Evolutionary conservation across 768 basidiomycete genomes (phyloP).

Genomic region (Polyporus arcularius): DNA sequence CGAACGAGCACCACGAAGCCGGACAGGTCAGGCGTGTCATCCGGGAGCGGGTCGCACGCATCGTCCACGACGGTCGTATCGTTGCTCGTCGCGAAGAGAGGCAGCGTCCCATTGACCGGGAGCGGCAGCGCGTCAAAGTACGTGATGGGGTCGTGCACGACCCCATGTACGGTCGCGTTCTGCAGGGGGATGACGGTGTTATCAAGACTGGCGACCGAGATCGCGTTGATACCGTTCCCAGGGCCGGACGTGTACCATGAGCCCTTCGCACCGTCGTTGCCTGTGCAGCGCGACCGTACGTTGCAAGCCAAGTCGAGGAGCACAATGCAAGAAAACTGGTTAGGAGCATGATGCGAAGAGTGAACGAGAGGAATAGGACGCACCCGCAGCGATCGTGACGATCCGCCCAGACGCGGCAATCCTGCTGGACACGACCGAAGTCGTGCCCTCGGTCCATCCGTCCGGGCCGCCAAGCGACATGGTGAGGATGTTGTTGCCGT

Average conservation of each 20-base stretch:
- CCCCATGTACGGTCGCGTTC: constrained; percentile 52
- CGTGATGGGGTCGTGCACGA: constrained; percentile 47
- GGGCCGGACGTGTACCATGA: constrained; percentile 62
- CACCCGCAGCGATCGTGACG: constrained; percentile 66
- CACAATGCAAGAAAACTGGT: neutral
- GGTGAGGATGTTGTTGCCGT: constrained; percentile 63
- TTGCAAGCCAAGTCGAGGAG: neutral
- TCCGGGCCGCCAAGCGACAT: constrained; percentile 63
- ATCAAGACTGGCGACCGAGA: constrained; percentile 56
- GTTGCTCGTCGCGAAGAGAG: constrained; percentile 61
- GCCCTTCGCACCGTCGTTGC: constrained; percentile 50
- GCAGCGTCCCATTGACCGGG: constrained; percentile 44
- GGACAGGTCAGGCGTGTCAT: constrained; percentile 53
- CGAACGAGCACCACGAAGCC: constrained; percentile 56
- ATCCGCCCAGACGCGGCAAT: constrained; percentile 58
- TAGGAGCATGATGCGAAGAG: neutral
- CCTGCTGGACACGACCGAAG: constrained; percentile 57
- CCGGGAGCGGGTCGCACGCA: constrained; percentile 60
- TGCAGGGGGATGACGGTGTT: constrained; percentile 62
- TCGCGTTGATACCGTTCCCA: constrained; percentile 55
- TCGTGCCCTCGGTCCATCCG: constrained; percentile 63
- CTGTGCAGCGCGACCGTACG: neutral
- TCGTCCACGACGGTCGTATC: constrained; percentile 54
- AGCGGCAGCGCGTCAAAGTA: constrained; percentile 57
- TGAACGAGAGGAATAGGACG: constrained; percentile 35